Base-by-base conservation (phyloP, 1,139 yeast genomes). In the Suhomyces ambrosiae region DNA sequence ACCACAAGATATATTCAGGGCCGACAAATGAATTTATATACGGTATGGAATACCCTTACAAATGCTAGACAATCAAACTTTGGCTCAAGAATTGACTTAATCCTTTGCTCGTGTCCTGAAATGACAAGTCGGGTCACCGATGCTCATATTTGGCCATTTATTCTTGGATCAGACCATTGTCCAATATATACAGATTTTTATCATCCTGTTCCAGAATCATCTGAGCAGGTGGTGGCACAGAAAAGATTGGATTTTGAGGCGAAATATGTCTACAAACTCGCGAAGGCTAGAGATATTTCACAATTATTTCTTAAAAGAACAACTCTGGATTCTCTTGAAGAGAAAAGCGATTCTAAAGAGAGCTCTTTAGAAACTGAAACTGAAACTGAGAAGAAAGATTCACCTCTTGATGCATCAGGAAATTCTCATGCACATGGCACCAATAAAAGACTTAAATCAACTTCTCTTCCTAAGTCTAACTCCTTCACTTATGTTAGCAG, bases 131-230 rank as follows among this genome's bases (percentile, higher is more conserved):
- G 41, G 5, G 64, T 80, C 7, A 47, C 56, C 0, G 53, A 60
- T 13, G 83, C 92, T 0, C 79, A 82, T 50, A 85, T 86, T 13
- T 74, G 86, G 74, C 83, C 90, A 0, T 71, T 68, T 24, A 53
- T 90, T 0, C 65, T 76, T 57, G 98, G 97, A 0, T 88, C 96
- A 0, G 98, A 92, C 58, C 98, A 92, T 60, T 92, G 97, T 59
- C 98, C 98, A 0, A 79, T 88, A 0, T 88, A 61, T 53, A 75
- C 90, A 0, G 97, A 89, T 56, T 58, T 87, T 35, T 65, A 65
- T 23, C 45, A 63, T 14, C 30, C 33, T 2, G 22, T 22, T 13
- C 12, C 32, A 2, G 17, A 13, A 23, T 13, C 8, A 9, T 13
- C 24, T 5, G 22, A 13, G 12, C n/a, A 7, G 19, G 29, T 27